Evolutionary conservation across 176 grass and related monocot species (phyloP).

Genomic region (Aegilops sharonensis): DNA sequence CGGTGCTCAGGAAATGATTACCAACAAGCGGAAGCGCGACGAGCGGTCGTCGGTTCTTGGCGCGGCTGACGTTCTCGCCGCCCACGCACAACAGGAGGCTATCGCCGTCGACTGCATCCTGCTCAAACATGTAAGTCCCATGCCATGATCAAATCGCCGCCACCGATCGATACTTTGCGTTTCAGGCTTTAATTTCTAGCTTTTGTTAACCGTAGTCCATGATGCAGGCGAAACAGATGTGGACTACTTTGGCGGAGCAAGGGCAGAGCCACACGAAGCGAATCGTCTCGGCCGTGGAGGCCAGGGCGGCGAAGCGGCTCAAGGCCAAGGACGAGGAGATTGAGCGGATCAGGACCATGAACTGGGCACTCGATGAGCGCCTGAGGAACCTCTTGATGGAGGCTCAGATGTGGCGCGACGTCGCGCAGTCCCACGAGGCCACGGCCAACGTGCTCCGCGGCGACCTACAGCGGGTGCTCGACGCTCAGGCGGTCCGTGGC

Average conservation of each 20-base stretch:
- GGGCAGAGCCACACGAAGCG: too few species aligned
- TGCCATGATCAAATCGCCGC: background rate
- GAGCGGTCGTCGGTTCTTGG: background rate
- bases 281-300: too few species aligned
- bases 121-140: slow-evolving; percentile 55
- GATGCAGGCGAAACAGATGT: too few species aligned
- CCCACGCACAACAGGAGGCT: slow-evolving; percentile 39
- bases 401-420: slow-evolving; percentile 57
- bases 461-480: slow-evolving; percentile 46
- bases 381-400: slow-evolving; percentile 35
- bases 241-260: too few species aligned
- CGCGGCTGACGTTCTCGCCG: slow-evolving; percentile 4
- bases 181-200: too few species aligned
- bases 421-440: slow-evolving; percentile 56
- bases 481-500: background rate
- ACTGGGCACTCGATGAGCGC: slow-evolving; percentile 52
- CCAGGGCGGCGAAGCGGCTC: slow-evolving; percentile 38
- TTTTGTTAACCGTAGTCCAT: too few species aligned
- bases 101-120: slow-evolving; percentile 60
- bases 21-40: slow-evolving; percentile 32
- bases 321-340: slow-evolving; percentile 43
- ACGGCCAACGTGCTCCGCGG: slow-evolving; percentile 38
- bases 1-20: background rate
- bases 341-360: slow-evolving; percentile 27
- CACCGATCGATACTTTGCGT: background rate